These are phyloP conservation scores for Magnaporthales sp. DNA, from an alignment of 2,329 filamentous ascomycete species.

Conservation along the genomic window DNA sequence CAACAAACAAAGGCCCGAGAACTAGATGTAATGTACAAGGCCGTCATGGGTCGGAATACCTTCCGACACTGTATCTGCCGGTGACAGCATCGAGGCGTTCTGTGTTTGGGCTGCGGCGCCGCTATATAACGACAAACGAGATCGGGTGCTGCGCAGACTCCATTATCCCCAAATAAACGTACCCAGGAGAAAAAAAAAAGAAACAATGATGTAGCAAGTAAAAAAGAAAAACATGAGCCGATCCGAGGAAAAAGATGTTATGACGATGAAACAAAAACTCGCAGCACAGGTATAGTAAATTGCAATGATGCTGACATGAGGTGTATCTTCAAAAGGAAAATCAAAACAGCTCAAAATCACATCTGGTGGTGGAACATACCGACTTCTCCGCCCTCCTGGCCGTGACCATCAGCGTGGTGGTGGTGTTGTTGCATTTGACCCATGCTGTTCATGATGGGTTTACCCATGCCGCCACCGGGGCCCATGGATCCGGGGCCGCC, in stretches of 20 bases:
- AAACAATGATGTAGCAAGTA: constrained; percentile 14
- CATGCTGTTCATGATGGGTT: constrained; percentile 59
- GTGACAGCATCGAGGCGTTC: constrained; percentile 3
- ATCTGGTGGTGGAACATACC: constrained; percentile 98
- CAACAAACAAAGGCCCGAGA: constrained; percentile 3
- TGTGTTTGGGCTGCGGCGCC: constrained; percentile 4
- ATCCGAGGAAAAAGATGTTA: constrained; percentile 15
- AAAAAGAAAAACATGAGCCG: constrained; percentile 14
- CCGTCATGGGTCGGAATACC: neutral
- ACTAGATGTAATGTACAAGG: constrained; percentile 7
- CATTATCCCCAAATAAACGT: constrained; percentile 2
- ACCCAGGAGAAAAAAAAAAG: constrained; percentile 4
- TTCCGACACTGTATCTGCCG: constrained; percentile 6
- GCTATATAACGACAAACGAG: constrained; percentile 6
- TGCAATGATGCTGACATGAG: constrained; percentile 13
- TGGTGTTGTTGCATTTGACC: constrained; percentile 68
- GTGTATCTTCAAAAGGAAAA: constrained; percentile 18
- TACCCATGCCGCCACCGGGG: constrained; percentile 50
- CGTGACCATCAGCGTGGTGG: constrained; percentile 57
- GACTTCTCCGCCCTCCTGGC: constrained; percentile 68
- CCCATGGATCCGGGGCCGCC: constrained; percentile 54
- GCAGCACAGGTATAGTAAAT: constrained; percentile 24
- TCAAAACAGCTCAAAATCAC: constrained; percentile 43
- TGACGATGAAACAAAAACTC: constrained; percentile 12
- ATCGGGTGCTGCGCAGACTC: constrained; percentile 4